Conservation (phyloP, 2,329 filamentous ascomycete species). For the Periconia sp. region DNA sequence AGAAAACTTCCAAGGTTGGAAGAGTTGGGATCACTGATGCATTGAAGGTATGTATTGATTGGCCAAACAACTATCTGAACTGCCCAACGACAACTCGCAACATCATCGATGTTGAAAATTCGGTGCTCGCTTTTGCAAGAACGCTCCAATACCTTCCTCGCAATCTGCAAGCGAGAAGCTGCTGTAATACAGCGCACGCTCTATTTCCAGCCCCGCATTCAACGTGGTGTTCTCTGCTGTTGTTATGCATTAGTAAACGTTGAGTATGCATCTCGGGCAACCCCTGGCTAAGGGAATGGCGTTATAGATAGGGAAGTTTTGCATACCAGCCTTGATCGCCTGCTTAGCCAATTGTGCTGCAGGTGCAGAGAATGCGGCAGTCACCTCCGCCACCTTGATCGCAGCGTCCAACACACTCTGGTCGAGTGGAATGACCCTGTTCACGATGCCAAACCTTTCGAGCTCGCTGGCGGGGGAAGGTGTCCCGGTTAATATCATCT, state of each 20-base stretch:
- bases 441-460: slow-evolving; percentile 46
- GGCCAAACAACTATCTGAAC: not conserved
- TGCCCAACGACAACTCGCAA: not conserved
- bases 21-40: no score
- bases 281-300: slow-evolving; percentile 1
- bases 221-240: slow-evolving; percentile 49
- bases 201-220: slow-evolving; percentile 43
- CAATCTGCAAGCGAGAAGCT: slow-evolving; percentile 44
- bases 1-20: no score
- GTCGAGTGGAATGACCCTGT: slow-evolving; percentile 38
- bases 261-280: slow-evolving; percentile 9
- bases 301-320: not conserved
- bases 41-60: not conserved
- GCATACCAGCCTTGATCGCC: slow-evolving; percentile 46
- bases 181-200: slow-evolving; percentile 37
- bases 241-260: not conserved
- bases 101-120: slow-evolving; percentile 23
- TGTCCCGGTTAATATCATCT: slow-evolving; percentile 47
- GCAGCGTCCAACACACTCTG: slow-evolving; percentile 44
- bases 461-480: slow-evolving; percentile 42
- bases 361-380: slow-evolving; percentile 46
- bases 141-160: slow-evolving; percentile 46
- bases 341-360: slow-evolving; percentile 49
- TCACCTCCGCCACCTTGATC: slow-evolving; percentile 41
- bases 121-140: slow-evolving; percentile 43